Percentiles rank a stretch among this genome's conserved stretches.
These are phyloP conservation scores for Larix sibirica DNA, from an alignment of 83 land plant species.

Conservation along the genomic window DNA sequence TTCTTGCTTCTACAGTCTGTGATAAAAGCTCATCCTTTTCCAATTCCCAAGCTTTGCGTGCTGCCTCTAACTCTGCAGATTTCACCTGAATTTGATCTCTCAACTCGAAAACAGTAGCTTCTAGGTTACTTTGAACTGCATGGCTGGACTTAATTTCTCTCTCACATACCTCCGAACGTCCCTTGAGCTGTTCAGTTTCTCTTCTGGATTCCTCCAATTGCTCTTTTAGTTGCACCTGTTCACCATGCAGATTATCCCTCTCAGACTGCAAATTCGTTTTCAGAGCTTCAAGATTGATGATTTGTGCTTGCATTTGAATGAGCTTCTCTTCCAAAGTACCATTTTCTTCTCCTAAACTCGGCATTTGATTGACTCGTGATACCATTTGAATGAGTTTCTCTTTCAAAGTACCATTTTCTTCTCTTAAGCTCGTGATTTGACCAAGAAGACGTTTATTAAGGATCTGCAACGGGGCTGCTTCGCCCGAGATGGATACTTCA, in stretches of 20 bases:
- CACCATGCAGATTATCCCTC: not conserved
- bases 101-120: not conserved
- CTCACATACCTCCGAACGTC: not conserved
- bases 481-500: not conserved
- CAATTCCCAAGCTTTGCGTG: not conserved
- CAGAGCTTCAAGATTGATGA: not conserved
- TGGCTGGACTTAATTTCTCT: not conserved
- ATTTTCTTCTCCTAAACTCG: not conserved
- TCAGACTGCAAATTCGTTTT: not conserved
- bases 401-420: not conserved
- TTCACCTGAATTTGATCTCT: not conserved
- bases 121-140: not conserved
- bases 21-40: conserved; percentile 9
- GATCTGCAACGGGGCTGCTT: not conserved
- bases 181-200: not conserved
- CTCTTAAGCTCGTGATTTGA: not conserved
- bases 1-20: not conserved
- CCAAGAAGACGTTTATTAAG: not conserved
- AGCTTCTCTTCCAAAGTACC: not conserved
- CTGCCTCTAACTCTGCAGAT: not conserved
- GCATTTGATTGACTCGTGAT: not conserved
- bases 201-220: not conserved
- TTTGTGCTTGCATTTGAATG: not conserved
- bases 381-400: not conserved
- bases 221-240: not conserved